Conservation (phyloP, 75 land plant genomes). For the Adiantum capillusveneris region DNA sequence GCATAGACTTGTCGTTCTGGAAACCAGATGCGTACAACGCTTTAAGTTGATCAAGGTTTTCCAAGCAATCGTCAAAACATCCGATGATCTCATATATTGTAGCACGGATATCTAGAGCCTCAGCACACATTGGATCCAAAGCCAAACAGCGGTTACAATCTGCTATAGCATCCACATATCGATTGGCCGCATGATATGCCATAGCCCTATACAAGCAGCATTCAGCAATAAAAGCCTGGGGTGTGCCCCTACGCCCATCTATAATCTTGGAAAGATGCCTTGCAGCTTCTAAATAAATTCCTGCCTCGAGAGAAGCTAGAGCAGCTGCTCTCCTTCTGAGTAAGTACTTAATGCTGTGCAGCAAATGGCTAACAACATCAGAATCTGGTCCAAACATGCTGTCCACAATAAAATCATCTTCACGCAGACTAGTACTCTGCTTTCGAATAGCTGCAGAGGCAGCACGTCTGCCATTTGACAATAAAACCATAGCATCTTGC, state of each 20-base stretch:
- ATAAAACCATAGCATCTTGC: constrained; percentile 74
- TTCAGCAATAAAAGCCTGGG: constrained; percentile 56
- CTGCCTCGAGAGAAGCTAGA: constrained; percentile 63
- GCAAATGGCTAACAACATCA: constrained; percentile 36
- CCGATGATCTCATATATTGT: constrained; percentile 43
- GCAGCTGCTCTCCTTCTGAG: constrained; percentile 63
- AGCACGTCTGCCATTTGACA: constrained; percentile 62
- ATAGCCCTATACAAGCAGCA: constrained; percentile 51
- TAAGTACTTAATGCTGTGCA: constrained; percentile 62
- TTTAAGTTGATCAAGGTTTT: constrained; percentile 63
- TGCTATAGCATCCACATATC: constrained; percentile 55
- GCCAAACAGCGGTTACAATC: constrained; percentile 67
- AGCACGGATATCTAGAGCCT: constrained; percentile 46
- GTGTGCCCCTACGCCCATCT: constrained; percentile 56
- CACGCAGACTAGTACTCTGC: constrained; percentile 37
- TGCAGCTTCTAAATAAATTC: constrained; percentile 52
- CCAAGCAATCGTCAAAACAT: constrained; percentile 47
- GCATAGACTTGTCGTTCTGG: constrained; percentile 39
- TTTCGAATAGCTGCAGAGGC: constrained; percentile 62
- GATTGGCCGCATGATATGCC: constrained; percentile 43
- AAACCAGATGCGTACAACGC: constrained; percentile 50
- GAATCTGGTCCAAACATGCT: constrained; percentile 20
- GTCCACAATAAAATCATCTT: constrained; percentile 43
- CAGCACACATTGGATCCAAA: constrained; percentile 48
- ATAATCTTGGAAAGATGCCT: constrained; percentile 70